Base-by-base conservation (phyloP, 192 early-diverging fungal species). In the Backusella morwellensis region DNA sequence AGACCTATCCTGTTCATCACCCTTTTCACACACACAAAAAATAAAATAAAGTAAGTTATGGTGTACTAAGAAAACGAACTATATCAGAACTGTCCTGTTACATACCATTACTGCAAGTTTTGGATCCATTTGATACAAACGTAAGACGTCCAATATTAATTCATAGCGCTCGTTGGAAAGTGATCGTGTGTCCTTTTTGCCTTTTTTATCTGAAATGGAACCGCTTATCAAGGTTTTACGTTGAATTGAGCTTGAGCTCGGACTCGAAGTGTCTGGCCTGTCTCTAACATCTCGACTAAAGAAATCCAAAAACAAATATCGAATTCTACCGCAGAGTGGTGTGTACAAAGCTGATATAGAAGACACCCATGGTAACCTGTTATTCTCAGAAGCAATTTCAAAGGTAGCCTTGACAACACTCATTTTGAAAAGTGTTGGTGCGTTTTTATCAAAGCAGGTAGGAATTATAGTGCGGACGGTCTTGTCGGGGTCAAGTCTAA, bases 381-480 rank as follows among this genome's bases (percentile, higher is more conserved):
- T 83, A 66, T 86, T 84, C 73, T 94, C 94, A 1, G 83, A 87
- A 15, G 91, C 91, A 47, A 95, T 83, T 15, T 80, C 85, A 70
- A 88, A 90, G 40, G 93, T 91, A 2, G 90, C 90, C 41, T 91
- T 91, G 7, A 93, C 89, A 44, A 96, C 86, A 4, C 93, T 90
- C 40, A 96, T 86, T 77, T 94, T 93, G 77, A 93, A 95, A 74
- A 89, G 81, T 5, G 88, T 86, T 34, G 93, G 91, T 0, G 92
- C 87, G 23, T 84, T 89, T 12, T 89, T 85, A 38, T 90, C 88
- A 7, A 92, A 83, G 35, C 95, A 82, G 32, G 89, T 83, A 0
- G 94, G 91, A 75, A 96, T 82, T 35, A 96, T 83, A 0, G 86
- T 80, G 40, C 88, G 83, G 34, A 98, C 81, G 6, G 93, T 91